phyloP scores from a whole-genome alignment of 2,329 filamentous ascomycete genomes.

The Dactylellina sp. region DNA sequence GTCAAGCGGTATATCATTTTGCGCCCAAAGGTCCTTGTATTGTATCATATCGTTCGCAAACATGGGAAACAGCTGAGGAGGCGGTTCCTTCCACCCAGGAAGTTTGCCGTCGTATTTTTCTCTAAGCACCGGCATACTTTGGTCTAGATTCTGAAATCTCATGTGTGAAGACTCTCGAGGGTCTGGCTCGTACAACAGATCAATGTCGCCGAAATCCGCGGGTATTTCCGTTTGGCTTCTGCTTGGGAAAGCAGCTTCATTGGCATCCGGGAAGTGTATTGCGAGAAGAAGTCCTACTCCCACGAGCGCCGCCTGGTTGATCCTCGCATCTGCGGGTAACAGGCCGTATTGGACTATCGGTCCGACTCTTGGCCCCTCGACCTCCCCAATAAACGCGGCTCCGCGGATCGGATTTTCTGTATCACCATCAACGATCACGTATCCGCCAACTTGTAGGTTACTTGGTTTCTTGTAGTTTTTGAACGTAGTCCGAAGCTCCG shows the following conservation, averaged over 20 bases:
- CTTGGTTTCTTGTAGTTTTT: slow-evolving; percentile 4
- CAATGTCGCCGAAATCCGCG: not conserved
- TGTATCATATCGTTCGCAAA: slow-evolving; percentile 4
- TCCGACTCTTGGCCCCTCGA: slow-evolving; percentile 1
- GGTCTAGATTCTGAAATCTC: slow-evolving; percentile 12
- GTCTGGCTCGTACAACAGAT: not conserved
- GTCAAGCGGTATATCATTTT: not conserved
- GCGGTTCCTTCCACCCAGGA: slow-evolving; percentile 1
- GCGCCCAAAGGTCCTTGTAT: not conserved
- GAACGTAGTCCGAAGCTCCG: slow-evolving; percentile 1
- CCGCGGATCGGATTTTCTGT: not conserved
- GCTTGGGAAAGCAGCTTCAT: not conserved
- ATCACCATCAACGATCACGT: slow-evolving; percentile 26
- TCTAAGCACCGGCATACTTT: slow-evolving; percentile 13
- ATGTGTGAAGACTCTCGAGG: slow-evolving; percentile 1
- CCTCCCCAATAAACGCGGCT: slow-evolving; percentile 9
- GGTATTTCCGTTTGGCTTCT: not conserved
- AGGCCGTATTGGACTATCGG: slow-evolving; percentile 26
- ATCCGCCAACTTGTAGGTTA: slow-evolving; percentile 13
- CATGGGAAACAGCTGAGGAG: not conserved
- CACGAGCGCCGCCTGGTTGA: not conserved
- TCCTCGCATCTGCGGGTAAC: not conserved
- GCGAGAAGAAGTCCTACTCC: slow-evolving; percentile 6
- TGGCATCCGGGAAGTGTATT: slow-evolving; percentile 11
- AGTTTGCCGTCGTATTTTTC: not conserved